Evolutionary conservation across 2,329 filamentous ascomycete genomes (phyloP).

Genomic region (Geosmithia putterillii): DNA sequence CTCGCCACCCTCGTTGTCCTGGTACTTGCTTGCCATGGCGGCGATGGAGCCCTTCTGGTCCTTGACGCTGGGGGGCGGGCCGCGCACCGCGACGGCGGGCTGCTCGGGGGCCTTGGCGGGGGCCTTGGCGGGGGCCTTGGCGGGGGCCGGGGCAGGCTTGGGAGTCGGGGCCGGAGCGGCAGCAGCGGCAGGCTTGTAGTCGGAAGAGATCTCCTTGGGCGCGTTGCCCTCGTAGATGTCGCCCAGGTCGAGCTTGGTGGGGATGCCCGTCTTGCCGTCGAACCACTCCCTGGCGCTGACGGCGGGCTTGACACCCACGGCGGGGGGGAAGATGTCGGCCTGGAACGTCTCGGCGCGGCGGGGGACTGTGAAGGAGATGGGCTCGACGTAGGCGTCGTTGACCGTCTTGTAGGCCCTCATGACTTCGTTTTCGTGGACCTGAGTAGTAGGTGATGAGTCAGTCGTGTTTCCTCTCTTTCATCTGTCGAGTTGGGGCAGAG

Average conservation of each 20-base stretch:
- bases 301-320: slow-evolving; percentile 66
- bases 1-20: slow-evolving; percentile 57
- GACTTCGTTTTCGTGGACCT: slow-evolving; percentile 91
- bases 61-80: slow-evolving; percentile 56
- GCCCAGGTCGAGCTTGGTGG: slow-evolving; percentile 88
- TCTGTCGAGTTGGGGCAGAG: slow-evolving; percentile 1
- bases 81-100: slow-evolving; percentile 21
- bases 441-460: slow-evolving; percentile 4
- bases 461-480: neutral
- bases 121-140: slow-evolving; percentile 41
- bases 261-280: slow-evolving; percentile 68
- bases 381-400: slow-evolving; percentile 88
- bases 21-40: slow-evolving; percentile 74
- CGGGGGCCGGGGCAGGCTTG: slow-evolving; percentile 29
- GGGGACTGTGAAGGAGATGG: slow-evolving; percentile 94
- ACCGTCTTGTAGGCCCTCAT: slow-evolving; percentile 96
- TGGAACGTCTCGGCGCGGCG: slow-evolving; percentile 90
- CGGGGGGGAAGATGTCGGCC: slow-evolving; percentile 90
- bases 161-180: slow-evolving; percentile 27
- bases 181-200: slow-evolving; percentile 45
- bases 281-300: slow-evolving; percentile 77
- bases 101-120: slow-evolving; percentile 40
- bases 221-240: slow-evolving; percentile 78
- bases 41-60: slow-evolving; percentile 84
- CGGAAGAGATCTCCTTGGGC: slow-evolving; percentile 62